Evolutionary conservation across 345 rosid genomes (phyloP), one percentile per base, ranked within the genome.

Genomic region (Sapria himalayana): DNA sequence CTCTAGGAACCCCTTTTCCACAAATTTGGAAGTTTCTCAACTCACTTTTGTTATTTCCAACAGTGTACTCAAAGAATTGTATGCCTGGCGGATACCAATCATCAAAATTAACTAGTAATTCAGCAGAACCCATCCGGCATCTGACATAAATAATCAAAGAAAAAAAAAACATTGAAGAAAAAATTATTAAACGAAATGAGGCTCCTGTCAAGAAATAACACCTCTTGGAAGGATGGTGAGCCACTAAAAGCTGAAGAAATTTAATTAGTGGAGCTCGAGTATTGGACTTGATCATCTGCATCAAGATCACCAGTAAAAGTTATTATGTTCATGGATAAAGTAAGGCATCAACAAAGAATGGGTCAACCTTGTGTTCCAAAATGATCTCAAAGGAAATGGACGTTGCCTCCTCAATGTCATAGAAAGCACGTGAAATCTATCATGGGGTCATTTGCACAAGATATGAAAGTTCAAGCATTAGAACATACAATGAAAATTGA

Each of bases 111-210:
- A 91, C 63, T 1, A 91, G 81, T 35, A 80, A 47, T 51, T 80
- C 81, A 33, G 99, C 86, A 54, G 76, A 73, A 56, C 99, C 99
- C 67, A 65, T 72, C 35, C 99, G 92, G 49, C 99, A 91, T 81
- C 99, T 91, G 48, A 48, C 37, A 57, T 37, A 51, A 29, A 48
- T 19, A 57, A 35, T 63, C 54, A 51, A 38, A 29, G 49, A 35
- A 54, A 29, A 51, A 35, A 54, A 51, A 68, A 55, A 43, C 22
- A 50, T 39, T 39, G 57, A 56, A 49, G 43, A 29, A 58, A 45
- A 49, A 43, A 55, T 51, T 52, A 21, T 27, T 29, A 31, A 36
- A 7, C 16, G 5, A n/a, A n/a, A n/a, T n/a, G n/a, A n/a, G n/a
- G n/a, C n/a, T n/a, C n/a, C n/a, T n/a, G n/a, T n/a, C n/a, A n/a